Evolutionary conservation across 192 early-diverging fungal genomes (phyloP), one percentile per base, ranked within the genome.

Genomic region (Spizellomyces sp.): DNA sequence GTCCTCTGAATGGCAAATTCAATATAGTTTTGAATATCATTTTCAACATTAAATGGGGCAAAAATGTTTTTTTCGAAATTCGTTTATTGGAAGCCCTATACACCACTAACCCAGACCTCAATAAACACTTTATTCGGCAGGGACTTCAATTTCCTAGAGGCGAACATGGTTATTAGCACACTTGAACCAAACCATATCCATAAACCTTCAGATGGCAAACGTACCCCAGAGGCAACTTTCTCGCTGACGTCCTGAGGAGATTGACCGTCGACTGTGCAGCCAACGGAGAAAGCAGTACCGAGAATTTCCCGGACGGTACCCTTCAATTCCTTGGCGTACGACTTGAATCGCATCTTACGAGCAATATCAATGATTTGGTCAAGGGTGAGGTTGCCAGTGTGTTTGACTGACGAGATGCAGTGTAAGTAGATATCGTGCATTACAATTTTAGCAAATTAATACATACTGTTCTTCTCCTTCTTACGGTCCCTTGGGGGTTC

Each of bases 211-310:
- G 27, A 36, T 36, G 3, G 27, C 3, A 36, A 17, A 62, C 65
- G 41, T 68, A 77, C 66, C 9, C 96, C 96, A 45, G 89, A 87
- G 73, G 90, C 89, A 73, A 99, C 91, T 83, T 91, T 84, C 80
- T 89, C 82, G 77, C 86, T 86, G 74, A 99, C 75, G 78, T 95
- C 95, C 77, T 88, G 86, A 71, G 97, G 95, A 79, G 77, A 83
- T 87, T 97, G 88, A 75, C 97, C 96, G 71, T 99, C 97, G 67
- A 99, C 96, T 70, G 96, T 99, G 91, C 96, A 99, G 73, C 96
- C 96, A 63, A 87, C 83, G 63, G 94, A 96, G 90, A 90, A 91
- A 70, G 87, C 87, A 68, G 96, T 99, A 69, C 95, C 96, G 69
- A 98, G 88, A 75, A 97, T 96, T 86, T 96, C 93, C 85, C 93